A percentile compares a stretch with the other conserved stretches of the same genome.
Evolutionary conservation across 352 stramenopile genomes (phyloP).

Genomic region (Phytophthora hybrid): DNA sequence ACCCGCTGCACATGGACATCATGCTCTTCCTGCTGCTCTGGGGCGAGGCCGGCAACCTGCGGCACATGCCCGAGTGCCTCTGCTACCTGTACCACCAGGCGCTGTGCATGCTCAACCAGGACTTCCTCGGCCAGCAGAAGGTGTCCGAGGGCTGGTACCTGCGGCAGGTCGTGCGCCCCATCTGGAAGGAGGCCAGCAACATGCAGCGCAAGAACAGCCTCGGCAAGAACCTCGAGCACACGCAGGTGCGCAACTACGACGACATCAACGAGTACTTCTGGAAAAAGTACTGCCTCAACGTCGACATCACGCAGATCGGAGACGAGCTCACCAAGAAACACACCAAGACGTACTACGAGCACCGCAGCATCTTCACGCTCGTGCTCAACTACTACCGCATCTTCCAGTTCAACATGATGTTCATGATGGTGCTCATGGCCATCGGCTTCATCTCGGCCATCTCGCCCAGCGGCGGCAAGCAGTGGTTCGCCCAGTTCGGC

Average conservation of each 20-base stretch:
- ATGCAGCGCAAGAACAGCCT: slow-evolving; percentile 73
- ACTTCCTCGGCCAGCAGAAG: slow-evolving; percentile 62
- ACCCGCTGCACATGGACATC: slow-evolving; percentile 89
- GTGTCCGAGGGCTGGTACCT: slow-evolving; percentile 65
- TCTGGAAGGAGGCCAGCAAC: slow-evolving; percentile 72
- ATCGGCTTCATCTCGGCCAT: slow-evolving; percentile 68
- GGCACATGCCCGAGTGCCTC: slow-evolving; percentile 97
- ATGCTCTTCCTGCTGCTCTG: slow-evolving; percentile 97
- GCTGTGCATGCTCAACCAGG: slow-evolving; percentile 60
- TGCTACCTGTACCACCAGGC: slow-evolving; percentile 96
- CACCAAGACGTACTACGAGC: slow-evolving; percentile 83
- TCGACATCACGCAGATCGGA: slow-evolving; percentile 61
- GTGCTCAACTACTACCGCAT: slow-evolving; percentile 84
- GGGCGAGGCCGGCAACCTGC: slow-evolving; percentile 96
- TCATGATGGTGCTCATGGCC: slow-evolving; percentile 70
- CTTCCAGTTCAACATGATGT: slow-evolving; percentile 87
- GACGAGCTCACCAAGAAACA: slow-evolving; percentile 65
- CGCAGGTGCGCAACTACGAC: slow-evolving; percentile 80
- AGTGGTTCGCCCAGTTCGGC: slow-evolving; percentile 68
- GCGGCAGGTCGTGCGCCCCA: slow-evolving; percentile 57
- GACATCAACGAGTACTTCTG: slow-evolving; percentile 88
- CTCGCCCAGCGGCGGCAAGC: slow-evolving; percentile 62
- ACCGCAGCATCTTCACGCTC: slow-evolving; percentile 79
- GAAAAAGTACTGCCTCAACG: slow-evolving; percentile 71
- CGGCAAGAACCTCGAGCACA: slow-evolving; percentile 74